Base-by-base conservation (phyloP, 495 filamentous ascomycete species). In the Penicillium nucicola region DNA sequence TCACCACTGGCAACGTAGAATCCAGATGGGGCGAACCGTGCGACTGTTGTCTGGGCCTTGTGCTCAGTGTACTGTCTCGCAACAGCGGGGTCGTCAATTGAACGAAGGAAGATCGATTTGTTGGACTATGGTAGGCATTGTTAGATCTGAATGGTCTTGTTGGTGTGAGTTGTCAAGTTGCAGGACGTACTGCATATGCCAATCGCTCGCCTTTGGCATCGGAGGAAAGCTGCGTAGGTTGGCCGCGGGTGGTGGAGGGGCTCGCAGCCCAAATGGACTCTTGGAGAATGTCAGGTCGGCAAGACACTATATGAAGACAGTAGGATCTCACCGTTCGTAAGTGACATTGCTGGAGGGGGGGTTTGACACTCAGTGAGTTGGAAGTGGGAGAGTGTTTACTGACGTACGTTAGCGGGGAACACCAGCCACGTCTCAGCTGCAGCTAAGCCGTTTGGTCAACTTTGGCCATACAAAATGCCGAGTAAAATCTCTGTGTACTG, bases 1-100 rank as follows among this genome's bases (percentile, higher is more conserved):
- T 98, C 93, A 48, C 92, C 93, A 51, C 88, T 92, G n/a, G 95
- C 93, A 51, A 97, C 81, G 55, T 92, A 97, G 77, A 87, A 97
- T 34, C 95, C 93, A 9, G 89, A 95, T 2, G 93, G 93, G 4
- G 95, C 85, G 73, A 98, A 97, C 34, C 89, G 88, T 36, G 95
- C 93, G 51, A 97, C 91, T 5, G 90, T 96, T 0, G 91, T 92
- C 44, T 82, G 80, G 28, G 86, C 75, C 20, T 90, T 96, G 72
- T 98, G 93, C 57, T 84, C 81, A 18, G 86, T 92, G 72, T 98
- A 97, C 69, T 97, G 91, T 54, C 84, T 87, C 66, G 83, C 81
- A 37, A 82, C 60, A 42, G 88, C 78, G 41, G 95, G 92, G 67
- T 95, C 74, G 68, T 97, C 92, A 74, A 98, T 92, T 32, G 81